These are phyloP conservation scores for Pseudopediastrum boryanum DNA, from an alignment of 139 green algal genomes.

Conservation along the genomic window DNA sequence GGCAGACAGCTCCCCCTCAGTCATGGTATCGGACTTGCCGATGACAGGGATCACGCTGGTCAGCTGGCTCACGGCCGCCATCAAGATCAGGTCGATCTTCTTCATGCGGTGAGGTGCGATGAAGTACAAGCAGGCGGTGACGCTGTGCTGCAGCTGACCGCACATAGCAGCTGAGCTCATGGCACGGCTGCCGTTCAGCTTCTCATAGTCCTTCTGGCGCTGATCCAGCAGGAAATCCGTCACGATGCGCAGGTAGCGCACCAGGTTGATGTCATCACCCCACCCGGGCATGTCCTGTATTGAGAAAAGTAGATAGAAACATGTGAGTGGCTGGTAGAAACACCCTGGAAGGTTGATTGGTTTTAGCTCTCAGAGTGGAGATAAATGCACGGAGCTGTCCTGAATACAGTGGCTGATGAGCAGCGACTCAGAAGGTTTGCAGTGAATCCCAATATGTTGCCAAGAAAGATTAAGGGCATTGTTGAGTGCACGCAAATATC, in stretches of 20 bases:
- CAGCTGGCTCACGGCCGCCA: slow-evolving; percentile 28
- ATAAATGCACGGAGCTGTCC: too few relatives aligned
- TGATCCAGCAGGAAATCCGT: background rate
- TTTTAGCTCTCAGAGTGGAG: too few relatives aligned
- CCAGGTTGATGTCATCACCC: slow-evolving; percentile 4
- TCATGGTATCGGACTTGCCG: slow-evolving; percentile 30
- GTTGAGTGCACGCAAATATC: too few relatives aligned
- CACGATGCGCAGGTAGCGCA: background rate
- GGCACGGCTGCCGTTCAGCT: background rate
- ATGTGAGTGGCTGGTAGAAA: too few relatives aligned
- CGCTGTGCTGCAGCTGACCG: slow-evolving; percentile 15
- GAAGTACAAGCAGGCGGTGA: slow-evolving; percentile 35
- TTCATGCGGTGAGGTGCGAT: slow-evolving; percentile 23
- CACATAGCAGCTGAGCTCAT: background rate
- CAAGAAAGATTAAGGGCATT: too few relatives aligned
- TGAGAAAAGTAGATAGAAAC: too few relatives aligned
- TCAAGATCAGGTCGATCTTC: slow-evolving; percentile 24
- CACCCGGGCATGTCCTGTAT: background rate
- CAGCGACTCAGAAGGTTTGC: too few relatives aligned
- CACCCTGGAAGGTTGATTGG: too few relatives aligned
- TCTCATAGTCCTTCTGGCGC: slow-evolving; percentile 1
- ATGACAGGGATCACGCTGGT: slow-evolving; percentile 24
- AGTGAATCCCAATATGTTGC: too few relatives aligned
- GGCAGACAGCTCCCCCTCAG: background rate
- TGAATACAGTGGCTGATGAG: too few relatives aligned